These are phyloP conservation scores for Malassezia equina DNA, from an alignment of 1,284 basidiomycete genomes.

Conservation along the genomic window DNA sequence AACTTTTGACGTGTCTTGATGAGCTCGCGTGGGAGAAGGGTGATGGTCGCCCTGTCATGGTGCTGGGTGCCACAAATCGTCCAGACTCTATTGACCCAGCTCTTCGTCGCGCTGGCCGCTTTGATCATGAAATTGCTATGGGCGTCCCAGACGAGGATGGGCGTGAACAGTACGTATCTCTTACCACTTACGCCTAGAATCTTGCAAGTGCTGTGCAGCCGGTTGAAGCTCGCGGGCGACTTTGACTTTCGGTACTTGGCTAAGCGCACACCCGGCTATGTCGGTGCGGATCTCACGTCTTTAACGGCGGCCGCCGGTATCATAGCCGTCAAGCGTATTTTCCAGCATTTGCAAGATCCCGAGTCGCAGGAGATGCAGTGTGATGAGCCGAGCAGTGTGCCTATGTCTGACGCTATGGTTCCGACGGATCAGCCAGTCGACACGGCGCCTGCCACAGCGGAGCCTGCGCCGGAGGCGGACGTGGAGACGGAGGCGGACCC, in stretches of 20 bases:
- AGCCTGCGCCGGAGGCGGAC: background rate
- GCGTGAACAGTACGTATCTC: constrained; percentile 60
- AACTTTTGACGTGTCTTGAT: constrained; percentile 94
- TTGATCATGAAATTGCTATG: constrained; percentile 96
- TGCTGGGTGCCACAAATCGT: constrained; percentile 91
- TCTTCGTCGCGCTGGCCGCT: constrained; percentile 78
- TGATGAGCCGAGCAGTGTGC: background rate
- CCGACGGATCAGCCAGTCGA: constrained; percentile 21
- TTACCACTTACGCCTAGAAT: constrained; percentile 18
- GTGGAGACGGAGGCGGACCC: background rate
- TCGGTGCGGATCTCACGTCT: constrained; percentile 84
- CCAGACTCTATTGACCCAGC: constrained; percentile 90
- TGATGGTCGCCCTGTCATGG: constrained; percentile 61
- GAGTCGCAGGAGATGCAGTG: constrained; percentile 5
- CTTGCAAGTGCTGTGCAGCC: constrained; percentile 35
- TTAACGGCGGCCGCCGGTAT: constrained; percentile 88
- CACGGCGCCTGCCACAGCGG: background rate
- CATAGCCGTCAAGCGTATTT: constrained; percentile 90
- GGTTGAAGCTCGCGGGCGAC: constrained; percentile 56
- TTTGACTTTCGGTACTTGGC: constrained; percentile 74
- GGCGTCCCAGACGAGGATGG: constrained; percentile 77
- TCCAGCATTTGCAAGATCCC: constrained; percentile 59
- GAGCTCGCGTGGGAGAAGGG: constrained; percentile 79
- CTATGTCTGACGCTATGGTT: background rate
- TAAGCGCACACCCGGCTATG: constrained; percentile 89